Conservation (phyloP, 2,329 filamentous ascomycete genomes). For the Fusarium piperis region DNA sequence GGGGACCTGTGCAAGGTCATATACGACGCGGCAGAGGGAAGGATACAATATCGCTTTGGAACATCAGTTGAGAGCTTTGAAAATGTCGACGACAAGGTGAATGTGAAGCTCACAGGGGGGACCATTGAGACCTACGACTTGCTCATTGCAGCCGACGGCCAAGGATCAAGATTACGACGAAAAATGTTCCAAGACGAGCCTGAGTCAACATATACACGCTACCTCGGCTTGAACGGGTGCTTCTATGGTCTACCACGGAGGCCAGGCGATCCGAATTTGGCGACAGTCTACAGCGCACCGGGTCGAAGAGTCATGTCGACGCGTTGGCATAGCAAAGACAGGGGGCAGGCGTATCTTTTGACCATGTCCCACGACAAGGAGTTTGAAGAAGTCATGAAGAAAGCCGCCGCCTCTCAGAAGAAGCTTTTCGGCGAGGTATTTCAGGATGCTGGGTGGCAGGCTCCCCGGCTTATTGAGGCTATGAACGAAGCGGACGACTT, state of each 20-base stretch:
- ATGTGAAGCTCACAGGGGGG: conserved; percentile 8
- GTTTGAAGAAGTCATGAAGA: conserved; percentile 33
- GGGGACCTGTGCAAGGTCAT: conserved; percentile 64
- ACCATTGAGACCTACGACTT: conserved; percentile 20
- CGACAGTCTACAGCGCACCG: conserved; percentile 19
- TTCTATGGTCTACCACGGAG: conserved; percentile 13
- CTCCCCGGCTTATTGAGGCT: conserved; percentile 47
- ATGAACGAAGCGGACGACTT: conserved; percentile 53
- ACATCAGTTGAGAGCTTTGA: conserved; percentile 19
- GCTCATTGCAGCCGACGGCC: conserved; percentile 24
- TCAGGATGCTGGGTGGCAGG: conserved; percentile 57
- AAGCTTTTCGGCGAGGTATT: conserved; percentile 52
- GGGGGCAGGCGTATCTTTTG: conserved; percentile 43
- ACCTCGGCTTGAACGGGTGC: conserved; percentile 18
- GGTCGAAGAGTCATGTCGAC: conserved; percentile 21
- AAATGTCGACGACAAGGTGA: conserved; percentile 15
- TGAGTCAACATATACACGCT: conserved; percentile 8
- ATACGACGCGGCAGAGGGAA: conserved; percentile 51
- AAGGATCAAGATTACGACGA: conserved; percentile 16
- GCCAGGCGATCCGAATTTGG: conserved; percentile 13
- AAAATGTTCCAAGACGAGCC: conserved; percentile 15
- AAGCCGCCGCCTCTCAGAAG: conserved; percentile 49
- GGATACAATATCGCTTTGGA: conserved; percentile 19
- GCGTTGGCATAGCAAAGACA: conserved; percentile 23
- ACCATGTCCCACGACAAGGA: conserved; percentile 45